Evolutionary conservation across 176 grass and related monocot species (phyloP), one percentile per base, ranked within the genome.

Genomic region (Musa beccarii): DNA sequence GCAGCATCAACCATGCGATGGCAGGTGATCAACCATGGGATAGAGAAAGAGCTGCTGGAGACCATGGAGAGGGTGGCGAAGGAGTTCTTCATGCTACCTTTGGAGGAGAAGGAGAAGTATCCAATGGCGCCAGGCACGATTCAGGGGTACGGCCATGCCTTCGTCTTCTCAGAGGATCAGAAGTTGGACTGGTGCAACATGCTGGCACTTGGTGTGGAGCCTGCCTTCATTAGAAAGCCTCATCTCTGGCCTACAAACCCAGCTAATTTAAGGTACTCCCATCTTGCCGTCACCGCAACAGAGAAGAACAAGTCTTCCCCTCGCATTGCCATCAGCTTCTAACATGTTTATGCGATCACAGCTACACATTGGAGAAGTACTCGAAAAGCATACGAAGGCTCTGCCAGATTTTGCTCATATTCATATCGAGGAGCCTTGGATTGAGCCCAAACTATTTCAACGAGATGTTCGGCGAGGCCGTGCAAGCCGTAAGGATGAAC

Each of bases 101-200:
- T 91, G 65, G 90, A 91, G 63, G 95, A 91, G 77, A 97, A 97
- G 75, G 88, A 91, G 82, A 86, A 86, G 51, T 98, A 91, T 34
- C 86, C 88, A 0, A 87, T 93, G 86, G 86, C 69, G 80, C 86
- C 90, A 0, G 90, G 88, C 15, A 92, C 86, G 49, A 91, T 93
- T 71, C 90, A 91, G 72, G 95, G 86, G 2, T 93, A 98, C 73
- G 95, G 95, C 64, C 90, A 93, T 34, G 90, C 88, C 29, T 98
- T 99, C 59, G 83, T 94, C 74, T 99, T 99, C 90, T 89, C 86
- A 20, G 88, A 91, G 49, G 95, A 94, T 11, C 86, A 94, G 90
- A 98, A 98, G 78, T 88, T 98, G 4, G 90, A 98, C 65, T 93
- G 90, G 94, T 85, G 84, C 86, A 89, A 97, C 90, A 93, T 97